Conservation (phyloP, 1,284 basidiomycete species). For the Ganoderma sp. region DNA sequence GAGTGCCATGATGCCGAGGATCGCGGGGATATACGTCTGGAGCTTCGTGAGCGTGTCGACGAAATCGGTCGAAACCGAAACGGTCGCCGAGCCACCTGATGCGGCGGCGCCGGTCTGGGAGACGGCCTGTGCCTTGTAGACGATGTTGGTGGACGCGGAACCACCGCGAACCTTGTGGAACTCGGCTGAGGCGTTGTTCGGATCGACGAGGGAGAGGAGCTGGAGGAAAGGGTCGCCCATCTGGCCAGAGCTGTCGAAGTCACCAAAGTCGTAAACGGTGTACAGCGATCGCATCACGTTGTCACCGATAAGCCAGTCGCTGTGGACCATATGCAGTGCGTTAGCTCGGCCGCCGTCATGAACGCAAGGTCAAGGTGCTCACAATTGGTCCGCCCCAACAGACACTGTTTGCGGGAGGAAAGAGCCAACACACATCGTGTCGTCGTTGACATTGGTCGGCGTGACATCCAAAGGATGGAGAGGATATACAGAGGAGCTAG, state of each 20-base stretch:
- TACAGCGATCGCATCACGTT: constrained; percentile 84
- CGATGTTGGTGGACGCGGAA: constrained; percentile 65
- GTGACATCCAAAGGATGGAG: constrained; percentile 78
- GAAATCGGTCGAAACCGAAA: constrained; percentile 59
- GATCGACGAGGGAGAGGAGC: constrained; percentile 69
- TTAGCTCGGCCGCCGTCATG: constrained; percentile 1
- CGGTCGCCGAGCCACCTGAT: constrained; percentile 45
- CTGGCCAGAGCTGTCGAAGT: constrained; percentile 64
- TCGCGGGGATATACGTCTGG: constrained; percentile 65
- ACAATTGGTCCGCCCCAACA: constrained; percentile 68
- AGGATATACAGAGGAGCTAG: constrained; percentile 69
- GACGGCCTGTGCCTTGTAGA: constrained; percentile 60
- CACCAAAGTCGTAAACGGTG: constrained; percentile 86
- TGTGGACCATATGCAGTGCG: constrained; percentile 38
- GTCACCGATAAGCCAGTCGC: constrained; percentile 83
- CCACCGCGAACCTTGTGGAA: constrained; percentile 73
- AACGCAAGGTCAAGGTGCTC: constrained; percentile 38
- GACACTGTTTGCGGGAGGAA: constrained; percentile 67
- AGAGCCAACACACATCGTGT: constrained; percentile 66
- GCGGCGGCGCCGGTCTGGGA: constrained; percentile 39
- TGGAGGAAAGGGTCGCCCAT: constrained; percentile 80
- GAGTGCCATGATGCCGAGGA: constrained; percentile 73
- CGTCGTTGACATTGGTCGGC: constrained; percentile 51
- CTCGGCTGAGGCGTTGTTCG: constrained; percentile 68
- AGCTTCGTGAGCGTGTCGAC: constrained; percentile 63